These are phyloP conservation scores for Lepidopterella palustris DNA, from an alignment of 495 filamentous ascomycete species.

Conservation along the genomic window DNA sequence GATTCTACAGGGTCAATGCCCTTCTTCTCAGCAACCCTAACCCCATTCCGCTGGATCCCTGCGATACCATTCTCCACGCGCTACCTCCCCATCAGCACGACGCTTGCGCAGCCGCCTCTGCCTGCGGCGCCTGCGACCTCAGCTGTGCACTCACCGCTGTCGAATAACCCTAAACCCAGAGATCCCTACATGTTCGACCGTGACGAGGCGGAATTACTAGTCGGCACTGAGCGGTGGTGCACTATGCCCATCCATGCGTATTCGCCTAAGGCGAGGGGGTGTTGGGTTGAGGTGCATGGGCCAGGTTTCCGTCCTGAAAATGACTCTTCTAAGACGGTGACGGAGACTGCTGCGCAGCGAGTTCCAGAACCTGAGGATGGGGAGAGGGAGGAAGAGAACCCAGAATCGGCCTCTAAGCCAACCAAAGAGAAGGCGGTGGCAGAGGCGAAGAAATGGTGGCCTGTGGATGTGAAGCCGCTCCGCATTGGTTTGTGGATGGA, in stretches of 20 bases:
- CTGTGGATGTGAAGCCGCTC: constrained; percentile 40
- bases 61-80: constrained; percentile 39
- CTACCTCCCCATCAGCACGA: constrained; percentile 30
- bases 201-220: constrained; percentile 13
- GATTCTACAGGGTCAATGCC: constrained; percentile 8
- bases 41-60: constrained; percentile 39
- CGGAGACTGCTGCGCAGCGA: constrained; percentile 29
- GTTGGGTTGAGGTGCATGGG: not conserved
- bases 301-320: not conserved
- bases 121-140: constrained; percentile 35
- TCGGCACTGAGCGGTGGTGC: constrained; percentile 22
- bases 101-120: constrained; percentile 44
- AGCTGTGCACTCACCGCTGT: not conserved
- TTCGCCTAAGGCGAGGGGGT: not conserved
- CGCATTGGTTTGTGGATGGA: constrained; percentile 41
- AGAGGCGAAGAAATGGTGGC: constrained; percentile 38
- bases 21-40: constrained; percentile 43
- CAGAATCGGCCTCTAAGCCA: constrained; percentile 14
- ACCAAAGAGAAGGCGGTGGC: constrained; percentile 19
- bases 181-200: constrained; percentile 17
- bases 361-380: constrained; percentile 24
- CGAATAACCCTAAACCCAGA: not conserved
- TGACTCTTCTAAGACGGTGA: too few species aligned
- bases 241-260: constrained; percentile 11
- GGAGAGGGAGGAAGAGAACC: constrained; percentile 41